Percentiles rank a stretch among this genome's conserved stretches.
phyloP scores from a whole-genome alignment of 768 basidiomycete genomes.

The Stropharia rugosoannulata region DNA sequence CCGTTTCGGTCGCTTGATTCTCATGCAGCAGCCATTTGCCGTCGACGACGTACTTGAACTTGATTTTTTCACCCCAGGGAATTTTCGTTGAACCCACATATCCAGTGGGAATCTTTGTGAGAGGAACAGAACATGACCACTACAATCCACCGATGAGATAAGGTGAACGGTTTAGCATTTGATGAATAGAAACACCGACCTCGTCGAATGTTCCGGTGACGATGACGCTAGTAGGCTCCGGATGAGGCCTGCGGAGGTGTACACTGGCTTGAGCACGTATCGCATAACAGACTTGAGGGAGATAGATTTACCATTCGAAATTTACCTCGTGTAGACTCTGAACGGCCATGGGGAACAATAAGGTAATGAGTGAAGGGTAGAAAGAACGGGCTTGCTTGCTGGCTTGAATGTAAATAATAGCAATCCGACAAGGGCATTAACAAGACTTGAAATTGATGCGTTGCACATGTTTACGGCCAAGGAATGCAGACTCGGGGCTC shows the following conservation, averaged over 20 bases:
- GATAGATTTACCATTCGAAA: constrained; percentile 46
- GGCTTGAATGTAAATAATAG: constrained; percentile 11
- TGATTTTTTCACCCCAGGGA: constrained; percentile 61
- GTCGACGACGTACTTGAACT: constrained; percentile 84
- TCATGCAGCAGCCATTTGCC: constrained; percentile 58
- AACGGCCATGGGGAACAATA: constrained; percentile 19
- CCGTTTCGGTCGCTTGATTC: constrained; percentile 58
- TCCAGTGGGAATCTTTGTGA: constrained; percentile 50
- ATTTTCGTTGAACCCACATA: constrained; percentile 55
- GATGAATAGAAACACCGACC: constrained; percentile 38
- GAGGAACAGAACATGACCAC: constrained; percentile 62
- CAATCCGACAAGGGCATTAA: constrained; percentile 6
- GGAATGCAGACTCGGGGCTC: not conserved
- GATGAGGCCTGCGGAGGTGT: constrained; percentile 50
- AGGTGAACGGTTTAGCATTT: constrained; percentile 4
- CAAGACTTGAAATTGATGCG: constrained; percentile 14
- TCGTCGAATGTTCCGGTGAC: constrained; percentile 80
- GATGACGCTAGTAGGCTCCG: constrained; percentile 55
- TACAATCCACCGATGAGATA: constrained; percentile 21
- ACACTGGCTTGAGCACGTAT: not conserved
- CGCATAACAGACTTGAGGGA: not conserved
- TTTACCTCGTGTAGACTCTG: constrained; percentile 47
- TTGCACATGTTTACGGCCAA: constrained; percentile 32
- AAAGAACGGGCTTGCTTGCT: constrained; percentile 3
- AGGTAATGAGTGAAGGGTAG: constrained; percentile 6